Base-by-base conservation (phyloP, 352 stramenopile genomes). In the Stephanocyclus meneghinianus region DNA sequence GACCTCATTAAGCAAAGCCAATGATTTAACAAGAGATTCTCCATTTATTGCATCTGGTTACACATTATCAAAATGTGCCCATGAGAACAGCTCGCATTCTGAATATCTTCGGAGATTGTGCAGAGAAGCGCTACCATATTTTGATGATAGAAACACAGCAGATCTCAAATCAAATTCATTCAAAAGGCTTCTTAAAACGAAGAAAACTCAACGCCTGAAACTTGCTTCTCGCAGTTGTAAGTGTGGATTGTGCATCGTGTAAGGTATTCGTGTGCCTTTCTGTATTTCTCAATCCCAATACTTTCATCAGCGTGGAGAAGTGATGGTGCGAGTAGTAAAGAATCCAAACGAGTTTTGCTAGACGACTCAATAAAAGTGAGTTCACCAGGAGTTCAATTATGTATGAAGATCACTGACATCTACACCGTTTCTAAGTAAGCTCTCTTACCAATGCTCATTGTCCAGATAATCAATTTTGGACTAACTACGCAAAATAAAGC, bases 141-240 rank as follows among this genome's bases (percentile, higher is more conserved):
- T 81, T 57, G 79, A 86, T 61, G 70, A 86, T 44, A 72, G 74
- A 62, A 47, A 71, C 15, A 86, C 79, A 62, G 78, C 78, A 30
- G 72, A 81, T 66, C 73, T 85, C 13, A 85, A 85, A 68, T 79
- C 72, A 21, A 85, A 72, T 70, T 81, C 73, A 60, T 85, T 79
- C 57, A 60, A 68, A 29, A 68, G 73, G 73, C 70, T 85, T 35
- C 29, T 42, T 7, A 64, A 78, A 66, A 68, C 78, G 50, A 70
- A 71, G 47, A 74, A 48, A 45, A 73, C 68, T 5, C 16, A 69
- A 29, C 26, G 47, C 2, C 71, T 80, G 44, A 71, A 42, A 16
- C 53, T 82, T 60, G 78, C 78, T 29, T 11, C 44, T 48, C 26
- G 69, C 57, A 76, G 67, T 70, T 86, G 63, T 71, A 71, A 71